Evolutionary conservation across 345 rosid genomes (phyloP), one percentile per base, ranked within the genome.

Genomic region (Eucalyptus melliodora): DNA sequence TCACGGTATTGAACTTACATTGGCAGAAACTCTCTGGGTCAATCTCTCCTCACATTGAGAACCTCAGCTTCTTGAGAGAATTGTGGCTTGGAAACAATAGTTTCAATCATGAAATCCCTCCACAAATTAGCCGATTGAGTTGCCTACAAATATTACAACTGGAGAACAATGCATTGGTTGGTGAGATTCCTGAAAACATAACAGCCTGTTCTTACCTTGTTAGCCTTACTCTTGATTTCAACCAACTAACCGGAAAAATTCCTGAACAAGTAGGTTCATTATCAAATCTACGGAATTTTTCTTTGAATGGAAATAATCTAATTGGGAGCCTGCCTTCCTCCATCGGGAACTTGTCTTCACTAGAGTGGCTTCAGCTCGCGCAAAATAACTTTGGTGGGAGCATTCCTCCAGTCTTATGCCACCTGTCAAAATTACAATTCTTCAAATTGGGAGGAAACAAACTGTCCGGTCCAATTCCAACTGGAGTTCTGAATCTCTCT

Each of bases 211-310:
- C 59, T 15, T 2, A 87, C 7, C 77, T 37, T 37, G 62, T 51
- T 0, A 0, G 1, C 42, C 30, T 87, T 5, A 0, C 0, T 50
- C 62, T 55, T 50, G 2, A 0, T 3, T 2, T 1, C 82, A 72
- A 72, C 44, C 82, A 34, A 17, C 26, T 72, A 16, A 72, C 4
- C 3, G 44, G 82, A 16, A 72, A 72, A 72, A 72, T 72, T 72
- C 82, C 82, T 34, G 21, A 11, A 72, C 44, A 72, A 34, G 26
- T 72, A 2, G 26, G 45, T 10, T 9, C 81, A 17, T 69, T 69
- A 31, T 34, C 44, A 1, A 34, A 34, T 17, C 26, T 72, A 34
- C 45, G 2, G 2, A 1, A 0, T 34, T 1, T 34, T 17, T 9
- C 7, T 72, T 17, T 72, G 44, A 0, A 0, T 5, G 0, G 0